Percentiles rank a stretch among this genome's conserved stretches.
Evolutionary conservation across 352 stramenopile species (phyloP).

Genomic region (Globisporangium paddicum): DNA sequence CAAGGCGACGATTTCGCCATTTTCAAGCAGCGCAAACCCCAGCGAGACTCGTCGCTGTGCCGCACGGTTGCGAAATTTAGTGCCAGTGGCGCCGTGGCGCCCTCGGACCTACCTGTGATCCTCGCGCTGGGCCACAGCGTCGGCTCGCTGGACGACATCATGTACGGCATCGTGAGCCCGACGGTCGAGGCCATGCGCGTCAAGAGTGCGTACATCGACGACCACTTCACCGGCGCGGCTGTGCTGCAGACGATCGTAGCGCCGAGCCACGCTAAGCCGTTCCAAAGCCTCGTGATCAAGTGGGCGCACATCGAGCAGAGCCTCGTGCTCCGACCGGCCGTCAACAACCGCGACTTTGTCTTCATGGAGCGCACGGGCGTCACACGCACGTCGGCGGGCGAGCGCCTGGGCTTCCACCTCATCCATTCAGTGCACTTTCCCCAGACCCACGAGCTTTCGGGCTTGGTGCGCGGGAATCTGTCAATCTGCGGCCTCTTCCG

Average conservation of each 20-base stretch:
- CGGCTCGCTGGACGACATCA: slow-evolving; percentile 19
- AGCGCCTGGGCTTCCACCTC: slow-evolving; percentile 30
- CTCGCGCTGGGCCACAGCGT: neutral
- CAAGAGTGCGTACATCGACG: slow-evolving; percentile 6
- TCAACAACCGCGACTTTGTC: slow-evolving; percentile 40
- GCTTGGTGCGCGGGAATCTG: slow-evolving; percentile 14
- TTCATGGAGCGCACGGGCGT: slow-evolving; percentile 32
- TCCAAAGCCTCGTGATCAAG: slow-evolving; percentile 32
- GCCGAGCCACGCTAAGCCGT: neutral
- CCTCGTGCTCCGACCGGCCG: neutral
- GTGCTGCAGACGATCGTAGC: slow-evolving; percentile 1
- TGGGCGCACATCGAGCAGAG: slow-evolving; percentile 19
- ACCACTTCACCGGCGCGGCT: neutral
- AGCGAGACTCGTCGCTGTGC: neutral
- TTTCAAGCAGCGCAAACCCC: slow-evolving; percentile 1
- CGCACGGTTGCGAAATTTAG: neutral
- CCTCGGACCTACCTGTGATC: slow-evolving; percentile 7
- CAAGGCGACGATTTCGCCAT: neutral
- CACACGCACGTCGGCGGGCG: slow-evolving; percentile 18
- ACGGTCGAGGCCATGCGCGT: slow-evolving; percentile 23
- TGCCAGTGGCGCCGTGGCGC: neutral
- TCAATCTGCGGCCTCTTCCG: neutral
- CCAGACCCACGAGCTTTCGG: slow-evolving; percentile 23
- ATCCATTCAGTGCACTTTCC: slow-evolving; percentile 37
- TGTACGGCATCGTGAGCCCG: slow-evolving; percentile 26